phyloP scores from a whole-genome alignment of 345 rosid genomes.

The thale cress (Arabidopsis thaliana) region DNA sequence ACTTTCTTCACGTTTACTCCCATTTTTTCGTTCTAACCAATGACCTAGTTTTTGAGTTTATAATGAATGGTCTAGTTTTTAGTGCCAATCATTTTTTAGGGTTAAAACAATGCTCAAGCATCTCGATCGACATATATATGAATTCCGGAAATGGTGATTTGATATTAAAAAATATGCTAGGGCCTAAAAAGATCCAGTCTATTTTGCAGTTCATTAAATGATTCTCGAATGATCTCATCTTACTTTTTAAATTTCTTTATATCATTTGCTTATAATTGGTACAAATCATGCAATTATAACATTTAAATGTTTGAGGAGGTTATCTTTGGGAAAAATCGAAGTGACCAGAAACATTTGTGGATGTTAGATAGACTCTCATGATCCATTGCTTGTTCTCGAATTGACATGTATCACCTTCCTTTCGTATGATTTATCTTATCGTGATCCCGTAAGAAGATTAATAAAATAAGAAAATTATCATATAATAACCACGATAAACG shows the following conservation, averaged over 20 bases:
- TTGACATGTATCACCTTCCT: slow-evolving; percentile 23
- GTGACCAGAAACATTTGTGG: slow-evolving; percentile 26
- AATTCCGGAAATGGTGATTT: background rate
- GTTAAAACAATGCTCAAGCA: background rate
- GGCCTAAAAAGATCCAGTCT: background rate
- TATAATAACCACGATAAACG: background rate
- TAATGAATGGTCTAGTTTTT: background rate
- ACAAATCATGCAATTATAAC: background rate
- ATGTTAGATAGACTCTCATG: slow-evolving; percentile 32
- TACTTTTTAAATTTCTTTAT: background rate
- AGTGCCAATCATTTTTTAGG: background rate
- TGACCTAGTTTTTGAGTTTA: background rate
- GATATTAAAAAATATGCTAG: background rate
- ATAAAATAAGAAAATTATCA: background rate
- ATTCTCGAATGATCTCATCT: background rate
- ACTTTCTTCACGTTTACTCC: background rate
- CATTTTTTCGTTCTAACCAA: slow-evolving; percentile 1
- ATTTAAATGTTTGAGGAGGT: background rate
- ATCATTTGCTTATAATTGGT: background rate
- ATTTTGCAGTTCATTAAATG: background rate
- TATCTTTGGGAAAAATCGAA: background rate
- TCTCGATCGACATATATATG: background rate
- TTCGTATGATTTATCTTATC: slow-evolving; percentile 17
- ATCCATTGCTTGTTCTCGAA: slow-evolving; percentile 29
- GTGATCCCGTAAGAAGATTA: background rate